Conservation (phyloP, 805 yeast species). For the Candida andamanensis region DNA sequence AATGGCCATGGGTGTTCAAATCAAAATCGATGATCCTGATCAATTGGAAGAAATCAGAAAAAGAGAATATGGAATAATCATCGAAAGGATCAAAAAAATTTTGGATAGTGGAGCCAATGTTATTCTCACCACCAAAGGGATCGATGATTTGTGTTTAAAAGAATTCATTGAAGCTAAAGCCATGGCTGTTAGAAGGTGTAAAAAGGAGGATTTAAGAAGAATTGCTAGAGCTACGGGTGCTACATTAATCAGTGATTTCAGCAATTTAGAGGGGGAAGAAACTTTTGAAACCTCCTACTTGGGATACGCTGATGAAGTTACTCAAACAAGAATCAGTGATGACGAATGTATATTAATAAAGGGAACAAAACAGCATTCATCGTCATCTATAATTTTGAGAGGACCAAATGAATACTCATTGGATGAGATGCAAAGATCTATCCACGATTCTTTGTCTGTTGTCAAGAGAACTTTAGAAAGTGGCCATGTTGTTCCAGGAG, state of each 20-base stretch:
- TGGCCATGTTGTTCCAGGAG: constrained; percentile 96
- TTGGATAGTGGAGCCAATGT: constrained; percentile 89
- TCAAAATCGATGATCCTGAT: constrained; percentile 95
- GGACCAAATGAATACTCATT: constrained; percentile 94
- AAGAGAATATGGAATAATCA: constrained; percentile 79
- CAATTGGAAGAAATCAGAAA: constrained; percentile 89
- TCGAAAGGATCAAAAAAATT: constrained; percentile 78
- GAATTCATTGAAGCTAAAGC: constrained; percentile 88
- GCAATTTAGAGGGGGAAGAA: constrained; percentile 95
- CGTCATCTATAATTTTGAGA: constrained; percentile 86
- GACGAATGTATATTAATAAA: constrained; percentile 93
- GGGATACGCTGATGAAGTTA: constrained; percentile 88
- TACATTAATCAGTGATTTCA: constrained; percentile 76
- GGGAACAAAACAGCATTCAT: constrained; percentile 87
- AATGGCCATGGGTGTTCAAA: constrained; percentile 98
- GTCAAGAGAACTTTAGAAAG: constrained; percentile 94
- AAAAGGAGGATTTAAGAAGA: constrained; percentile 92
- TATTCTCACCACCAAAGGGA: constrained; percentile 88
- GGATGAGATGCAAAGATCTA: constrained; percentile 97
- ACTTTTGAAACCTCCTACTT: constrained; percentile 78
- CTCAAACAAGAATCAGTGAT: constrained; percentile 86
- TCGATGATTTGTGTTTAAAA: constrained; percentile 87
- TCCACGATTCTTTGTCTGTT: constrained; percentile 90
- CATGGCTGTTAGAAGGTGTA: constrained; percentile 95
- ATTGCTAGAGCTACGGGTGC: constrained; percentile 99